Percentiles rank a stretch among this genome's conserved stretches.
phyloP scores from a whole-genome alignment of 2,329 filamentous ascomycete genomes.

The Colletotrichum nymphaeae region DNA sequence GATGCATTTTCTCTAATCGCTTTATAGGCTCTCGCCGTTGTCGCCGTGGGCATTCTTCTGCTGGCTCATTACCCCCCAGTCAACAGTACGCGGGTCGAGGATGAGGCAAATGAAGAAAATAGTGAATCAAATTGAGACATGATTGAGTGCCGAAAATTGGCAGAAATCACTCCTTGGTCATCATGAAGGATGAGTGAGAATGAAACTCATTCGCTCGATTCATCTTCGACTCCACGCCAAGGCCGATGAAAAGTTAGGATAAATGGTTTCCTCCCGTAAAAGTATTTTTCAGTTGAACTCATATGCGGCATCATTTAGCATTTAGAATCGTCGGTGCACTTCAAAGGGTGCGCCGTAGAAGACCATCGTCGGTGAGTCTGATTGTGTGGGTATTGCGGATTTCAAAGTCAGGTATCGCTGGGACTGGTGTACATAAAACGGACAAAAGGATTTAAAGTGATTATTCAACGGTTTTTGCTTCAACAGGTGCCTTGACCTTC shows the following conservation, averaged over 20 bases:
- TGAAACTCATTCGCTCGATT: not conserved
- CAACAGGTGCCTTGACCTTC: not conserved
- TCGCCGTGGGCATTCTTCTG: conserved; percentile 59
- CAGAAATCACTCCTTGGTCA: not conserved
- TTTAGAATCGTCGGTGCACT: not conserved
- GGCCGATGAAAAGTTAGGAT: not conserved
- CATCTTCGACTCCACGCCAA: no score
- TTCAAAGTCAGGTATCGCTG: not conserved
- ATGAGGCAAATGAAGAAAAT: conserved; percentile 30
- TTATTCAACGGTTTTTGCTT: not conserved
- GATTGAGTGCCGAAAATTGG: not conserved
- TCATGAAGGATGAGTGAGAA: not conserved
- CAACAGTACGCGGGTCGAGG: conserved; percentile 55
- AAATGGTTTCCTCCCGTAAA: not conserved
- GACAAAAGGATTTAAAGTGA: not conserved
- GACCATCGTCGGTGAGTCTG: not conserved
- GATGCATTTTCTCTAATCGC: not conserved
- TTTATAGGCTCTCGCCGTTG: conserved; percentile 62
- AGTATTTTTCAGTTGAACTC: not conserved
- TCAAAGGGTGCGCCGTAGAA: not conserved
- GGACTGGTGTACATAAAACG: conserved; percentile 3
- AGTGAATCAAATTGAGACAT: not conserved
- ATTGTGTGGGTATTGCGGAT: not conserved
- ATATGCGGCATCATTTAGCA: not conserved
- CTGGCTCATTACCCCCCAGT: conserved; percentile 57